These are phyloP conservation scores for Boletellus ananas DNA, from an alignment of 768 basidiomycete genomes.

Conservation along the genomic window DNA sequence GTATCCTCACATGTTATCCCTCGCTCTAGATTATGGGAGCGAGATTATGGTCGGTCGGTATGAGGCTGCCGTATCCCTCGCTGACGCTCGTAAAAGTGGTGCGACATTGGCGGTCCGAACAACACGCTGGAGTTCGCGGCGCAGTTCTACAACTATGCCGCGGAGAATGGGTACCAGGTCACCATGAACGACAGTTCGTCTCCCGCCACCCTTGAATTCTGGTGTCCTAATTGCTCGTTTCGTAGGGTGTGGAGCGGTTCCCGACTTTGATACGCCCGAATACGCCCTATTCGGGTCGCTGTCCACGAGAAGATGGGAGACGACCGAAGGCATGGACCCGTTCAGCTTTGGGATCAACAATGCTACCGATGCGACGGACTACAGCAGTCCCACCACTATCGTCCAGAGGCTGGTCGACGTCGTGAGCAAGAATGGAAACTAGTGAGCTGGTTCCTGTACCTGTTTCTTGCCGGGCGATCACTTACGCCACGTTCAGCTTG, in stretches of 20 bases:
- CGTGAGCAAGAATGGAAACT: conserved; percentile 62
- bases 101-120: conserved; percentile 53
- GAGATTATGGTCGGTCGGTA: conserved; percentile 48
- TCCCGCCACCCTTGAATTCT: background rate
- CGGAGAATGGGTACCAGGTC: conserved; percentile 41
- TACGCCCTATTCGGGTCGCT: conserved; percentile 46
- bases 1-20: conserved; percentile 48
- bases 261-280: conserved; percentile 57
- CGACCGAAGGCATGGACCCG: conserved; percentile 56
- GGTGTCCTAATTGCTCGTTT: background rate
- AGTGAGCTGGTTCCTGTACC: conserved; percentile 31
- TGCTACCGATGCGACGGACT: conserved; percentile 39
- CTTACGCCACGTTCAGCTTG: conserved; percentile 31
- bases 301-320: conserved; percentile 52
- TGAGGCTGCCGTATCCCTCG: background rate
- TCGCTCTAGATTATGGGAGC: conserved; percentile 44
- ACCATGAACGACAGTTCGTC: conserved; percentile 42
- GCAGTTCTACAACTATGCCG: conserved; percentile 44
- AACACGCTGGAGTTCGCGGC: conserved; percentile 43
- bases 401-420: conserved; percentile 53
- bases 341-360: conserved; percentile 47
- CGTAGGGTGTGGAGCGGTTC: conserved; percentile 45
- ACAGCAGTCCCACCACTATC: conserved; percentile 48
- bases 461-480: background rate
- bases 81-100: conserved; percentile 39